Base-by-base conservation (phyloP, 176 grass and related monocot genomes). In the Ampelocalamus luodianensis region DNA sequence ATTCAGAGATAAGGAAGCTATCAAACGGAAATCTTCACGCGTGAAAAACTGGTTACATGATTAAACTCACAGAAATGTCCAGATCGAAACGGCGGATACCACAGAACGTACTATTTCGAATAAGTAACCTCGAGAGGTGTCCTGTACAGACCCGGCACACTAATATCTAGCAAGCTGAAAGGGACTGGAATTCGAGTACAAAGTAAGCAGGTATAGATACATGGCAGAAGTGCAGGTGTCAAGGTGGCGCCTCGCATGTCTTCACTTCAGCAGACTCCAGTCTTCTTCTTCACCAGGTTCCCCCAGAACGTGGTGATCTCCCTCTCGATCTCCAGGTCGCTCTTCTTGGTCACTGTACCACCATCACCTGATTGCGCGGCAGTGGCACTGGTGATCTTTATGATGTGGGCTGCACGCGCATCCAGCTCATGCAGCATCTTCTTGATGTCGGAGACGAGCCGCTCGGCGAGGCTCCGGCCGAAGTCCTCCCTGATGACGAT, bases 401-500 rank as follows among this genome's bases (percentile, higher is more conserved):
- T 32, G 43, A 32, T 53, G n/a, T 79, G 80, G 24, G 70, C 72
- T 0, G 79, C 64, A 16, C 71, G 88, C 4, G 44, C 76, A 14
- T 92, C 90, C 23, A 95, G 85, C 78, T 95, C 88, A 32, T 2
- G 50, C 56, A 95, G 12, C 24, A 92, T 85, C 88, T 89, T 95
- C 8, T 22, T 6, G 38, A 95, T 82, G 71, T 92, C 80, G 5
- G 49, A 5, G 36, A 89, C 56, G 11, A 95, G 93, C 26, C 93
- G 90, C 69, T 97, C 92, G 0, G 83, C 88, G 24, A 94, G 78
- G 81, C 88, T 87, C 39, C 88, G 68, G 83, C 88, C 85, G 24
- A 94, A 94, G 85, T 97, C 94, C 85, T 97, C 94, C 90, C 94
- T 79, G 76, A 97, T 27, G 64, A 97, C 94, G 22, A 94, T 83